A percentile compares a stretch with the other conserved stretches of the same genome.
phyloP scores from a whole-genome alignment of 1,284 basidiomycete species.

The Heterobasidion annosum region DNA sequence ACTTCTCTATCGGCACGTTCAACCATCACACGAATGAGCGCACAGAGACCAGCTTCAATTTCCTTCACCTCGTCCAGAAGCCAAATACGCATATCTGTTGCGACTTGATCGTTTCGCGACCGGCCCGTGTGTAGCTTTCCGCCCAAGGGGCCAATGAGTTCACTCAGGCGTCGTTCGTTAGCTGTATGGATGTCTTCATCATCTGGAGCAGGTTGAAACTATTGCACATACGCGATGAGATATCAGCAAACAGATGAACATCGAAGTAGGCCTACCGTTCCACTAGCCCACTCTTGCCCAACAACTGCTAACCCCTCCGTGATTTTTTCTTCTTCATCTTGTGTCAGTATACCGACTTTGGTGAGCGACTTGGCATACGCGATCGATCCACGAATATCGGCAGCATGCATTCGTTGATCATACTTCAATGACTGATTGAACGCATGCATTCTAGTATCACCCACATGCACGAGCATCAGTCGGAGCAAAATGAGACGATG shows the following conservation, averaged over 20 bases:
- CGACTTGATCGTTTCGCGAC: constrained; percentile 96
- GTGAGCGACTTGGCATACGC: constrained; percentile 88
- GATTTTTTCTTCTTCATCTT: constrained; percentile 70
- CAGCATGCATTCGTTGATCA: constrained; percentile 89
- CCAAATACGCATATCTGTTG: constrained; percentile 97
- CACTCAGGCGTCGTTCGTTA: constrained; percentile 90
- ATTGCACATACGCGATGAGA: background rate
- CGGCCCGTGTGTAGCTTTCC: constrained; percentile 96
- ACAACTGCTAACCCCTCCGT: constrained; percentile 74
- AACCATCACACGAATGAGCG: constrained; percentile 81
- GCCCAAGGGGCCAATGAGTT: constrained; percentile 85
- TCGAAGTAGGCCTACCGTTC: constrained; percentile 32
- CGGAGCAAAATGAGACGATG: background rate
- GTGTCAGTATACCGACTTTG: constrained; percentile 72
- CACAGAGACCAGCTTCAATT: constrained; percentile 68
- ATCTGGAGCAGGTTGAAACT: constrained; percentile 72
- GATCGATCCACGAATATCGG: constrained; percentile 90
- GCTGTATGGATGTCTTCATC: constrained; percentile 99
- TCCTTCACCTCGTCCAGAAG: constrained; percentile 73
- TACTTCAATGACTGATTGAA: constrained; percentile 96
- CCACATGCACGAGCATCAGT: background rate
- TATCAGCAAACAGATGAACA: background rate
- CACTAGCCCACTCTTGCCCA: constrained; percentile 77
- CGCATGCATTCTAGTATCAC: constrained; percentile 70
- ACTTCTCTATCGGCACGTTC: constrained; percentile 90